Percentiles rank a stretch among this genome's conserved stretches.
Conservation (phyloP, 352 stramenopile species). For the Phytophthora sansomeana region DNA sequence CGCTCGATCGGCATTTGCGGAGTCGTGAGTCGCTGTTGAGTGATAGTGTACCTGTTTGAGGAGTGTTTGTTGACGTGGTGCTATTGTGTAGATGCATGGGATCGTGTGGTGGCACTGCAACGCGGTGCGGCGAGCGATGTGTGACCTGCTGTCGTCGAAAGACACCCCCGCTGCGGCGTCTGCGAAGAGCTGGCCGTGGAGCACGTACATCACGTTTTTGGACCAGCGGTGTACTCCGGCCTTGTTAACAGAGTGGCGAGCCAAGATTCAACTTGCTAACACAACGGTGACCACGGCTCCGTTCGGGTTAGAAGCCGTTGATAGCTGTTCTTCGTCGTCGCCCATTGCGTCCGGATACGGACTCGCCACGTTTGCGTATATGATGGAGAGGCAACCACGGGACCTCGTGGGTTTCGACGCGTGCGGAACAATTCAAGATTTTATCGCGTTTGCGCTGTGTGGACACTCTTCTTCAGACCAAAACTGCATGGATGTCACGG, state of each 20-base stretch:
- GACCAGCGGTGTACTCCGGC: constrained; percentile 64
- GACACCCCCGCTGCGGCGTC: not conserved
- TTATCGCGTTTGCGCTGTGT: constrained; percentile 68
- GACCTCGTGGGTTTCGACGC: constrained; percentile 52
- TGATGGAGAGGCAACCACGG: constrained; percentile 33
- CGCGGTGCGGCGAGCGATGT: constrained; percentile 31
- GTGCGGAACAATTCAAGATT: constrained; percentile 79
- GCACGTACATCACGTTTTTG: constrained; percentile 71
- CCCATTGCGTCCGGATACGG: constrained; percentile 67
- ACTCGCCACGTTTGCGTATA: constrained; percentile 68
- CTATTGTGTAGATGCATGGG: constrained; percentile 69
- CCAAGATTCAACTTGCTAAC: constrained; percentile 30
- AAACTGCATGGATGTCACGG: constrained; percentile 69
- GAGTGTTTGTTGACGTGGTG: not conserved
- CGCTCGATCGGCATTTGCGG: constrained; percentile 67
- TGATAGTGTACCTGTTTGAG: not conserved
- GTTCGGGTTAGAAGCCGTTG: constrained; percentile 9
- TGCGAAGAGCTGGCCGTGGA: constrained; percentile 45
- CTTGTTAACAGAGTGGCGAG: constrained; percentile 48
- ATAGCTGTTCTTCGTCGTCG: constrained; percentile 40
- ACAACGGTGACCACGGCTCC: not conserved
- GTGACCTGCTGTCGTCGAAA: constrained; percentile 22
- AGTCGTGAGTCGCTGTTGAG: constrained; percentile 42
- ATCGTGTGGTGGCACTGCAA: constrained; percentile 79
- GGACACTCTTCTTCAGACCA: constrained; percentile 37